These are phyloP conservation scores for Cyberlindnera sargentensis DNA, from an alignment of 805 yeast genomes.

Conservation along the genomic window DNA sequence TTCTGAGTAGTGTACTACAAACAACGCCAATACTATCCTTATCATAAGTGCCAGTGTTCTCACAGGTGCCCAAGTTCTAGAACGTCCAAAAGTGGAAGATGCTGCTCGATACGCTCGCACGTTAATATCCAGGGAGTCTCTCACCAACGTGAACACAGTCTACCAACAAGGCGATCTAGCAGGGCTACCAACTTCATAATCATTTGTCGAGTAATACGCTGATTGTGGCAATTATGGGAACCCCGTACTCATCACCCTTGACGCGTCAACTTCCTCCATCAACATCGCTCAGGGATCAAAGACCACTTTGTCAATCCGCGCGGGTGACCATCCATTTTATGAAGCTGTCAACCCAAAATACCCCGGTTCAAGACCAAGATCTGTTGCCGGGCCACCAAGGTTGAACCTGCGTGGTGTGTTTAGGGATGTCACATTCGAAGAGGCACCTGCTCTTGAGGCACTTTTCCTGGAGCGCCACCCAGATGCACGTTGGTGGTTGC, in stretches of 20 bases:
- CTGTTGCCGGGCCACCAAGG: slow-evolving; percentile 68
- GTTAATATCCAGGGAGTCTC: slow-evolving; percentile 47
- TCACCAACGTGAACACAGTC: slow-evolving; percentile 51
- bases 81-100: slow-evolving; percentile 25
- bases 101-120: slow-evolving; percentile 63
- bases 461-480: slow-evolving; percentile 60
- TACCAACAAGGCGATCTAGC: slow-evolving; percentile 31
- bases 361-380: slow-evolving; percentile 45
- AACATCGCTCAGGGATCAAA: slow-evolving; percentile 54
- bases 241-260: slow-evolving; percentile 57
- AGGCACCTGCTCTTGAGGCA: slow-evolving; percentile 24
- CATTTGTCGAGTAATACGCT: slow-evolving; percentile 63
- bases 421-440: slow-evolving; percentile 29
- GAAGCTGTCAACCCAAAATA: slow-evolving; percentile 39
- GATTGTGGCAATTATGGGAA: slow-evolving; percentile 62
- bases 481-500: slow-evolving; percentile 68
- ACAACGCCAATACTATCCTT: too few species aligned
- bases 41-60: too few species aligned
- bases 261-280: slow-evolving; percentile 55
- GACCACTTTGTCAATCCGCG: slow-evolving; percentile 50
- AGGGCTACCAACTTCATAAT: slow-evolving; percentile 49
- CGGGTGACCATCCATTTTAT: slow-evolving; percentile 51
- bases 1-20: too few species aligned
- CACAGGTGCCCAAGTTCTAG: slow-evolving; percentile 1
- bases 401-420: slow-evolving; percentile 58